phyloP scores from a whole-genome alignment of 306 rosid genomes.

The Luffa acutangula region DNA sequence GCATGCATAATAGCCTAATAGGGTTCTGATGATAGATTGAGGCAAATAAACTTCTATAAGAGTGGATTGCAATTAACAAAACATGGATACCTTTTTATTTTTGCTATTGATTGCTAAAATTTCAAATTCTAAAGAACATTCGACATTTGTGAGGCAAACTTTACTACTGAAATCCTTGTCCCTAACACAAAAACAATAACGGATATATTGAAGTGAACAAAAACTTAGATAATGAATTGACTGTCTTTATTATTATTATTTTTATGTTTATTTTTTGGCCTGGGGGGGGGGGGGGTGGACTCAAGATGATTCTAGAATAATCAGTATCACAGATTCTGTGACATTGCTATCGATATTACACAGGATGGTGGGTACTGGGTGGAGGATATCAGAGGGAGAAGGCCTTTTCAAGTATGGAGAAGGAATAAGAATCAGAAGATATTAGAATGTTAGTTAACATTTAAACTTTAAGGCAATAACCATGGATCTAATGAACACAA shows the following conservation, averaged over 20 bases:
- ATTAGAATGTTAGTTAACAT: not conserved
- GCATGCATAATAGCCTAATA: not conserved
- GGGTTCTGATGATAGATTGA: not conserved
- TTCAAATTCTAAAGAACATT: not conserved
- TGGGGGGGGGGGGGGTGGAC: not conserved
- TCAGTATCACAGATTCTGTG: not conserved
- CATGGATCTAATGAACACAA: not conserved
- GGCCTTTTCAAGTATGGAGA: not conserved
- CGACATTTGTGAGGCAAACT: not conserved
- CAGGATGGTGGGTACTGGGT: not conserved
- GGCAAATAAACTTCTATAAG: not conserved
- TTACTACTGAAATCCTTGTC: not conserved
- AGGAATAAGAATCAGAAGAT: not conserved
- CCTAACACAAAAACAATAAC: not conserved
- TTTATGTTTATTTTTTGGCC: too few species aligned
- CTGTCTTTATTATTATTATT: not conserved
- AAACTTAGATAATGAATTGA: not conserved
- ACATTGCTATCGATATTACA: not conserved
- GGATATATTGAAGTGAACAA: not conserved
- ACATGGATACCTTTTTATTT: not conserved
- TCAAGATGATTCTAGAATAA: not conserved
- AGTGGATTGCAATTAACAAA: not conserved
- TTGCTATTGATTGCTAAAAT: not conserved
- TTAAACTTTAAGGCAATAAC: not conserved
- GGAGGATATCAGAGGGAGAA: not conserved